Percentiles rank a stretch among this genome's conserved stretches.
Conservation (phyloP, 495 filamentous ascomycete species). For the Daldinia loculata region DNA sequence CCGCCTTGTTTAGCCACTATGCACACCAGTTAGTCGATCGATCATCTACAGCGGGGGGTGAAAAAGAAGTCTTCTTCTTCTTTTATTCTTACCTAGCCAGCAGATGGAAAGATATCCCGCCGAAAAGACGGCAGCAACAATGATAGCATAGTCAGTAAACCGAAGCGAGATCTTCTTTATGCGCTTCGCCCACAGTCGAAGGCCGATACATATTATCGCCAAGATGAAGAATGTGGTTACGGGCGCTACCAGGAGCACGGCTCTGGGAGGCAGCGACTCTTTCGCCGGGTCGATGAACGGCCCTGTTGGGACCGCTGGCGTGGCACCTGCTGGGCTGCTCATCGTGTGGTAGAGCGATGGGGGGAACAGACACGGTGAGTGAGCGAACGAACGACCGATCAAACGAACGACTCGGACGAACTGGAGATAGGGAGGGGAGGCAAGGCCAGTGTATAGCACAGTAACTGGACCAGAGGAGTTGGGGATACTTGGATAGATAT, state of each 20-base stretch:
- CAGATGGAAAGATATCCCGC: neutral
- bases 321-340: neutral
- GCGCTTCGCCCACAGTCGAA: slow-evolving; percentile 1
- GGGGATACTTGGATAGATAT: neutral
- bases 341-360: neutral
- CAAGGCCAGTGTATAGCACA: neutral
- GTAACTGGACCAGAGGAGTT: neutral
- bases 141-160: neutral
- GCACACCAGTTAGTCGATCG: neutral
- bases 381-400: neutral
- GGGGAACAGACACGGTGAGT: neutral
- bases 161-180: slow-evolving; percentile 8
- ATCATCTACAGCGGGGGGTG: neutral
- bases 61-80: neutral
- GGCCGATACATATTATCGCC: neutral
- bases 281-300: neutral
- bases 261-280: neutral
- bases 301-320: neutral
- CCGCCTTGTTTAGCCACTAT: neutral
- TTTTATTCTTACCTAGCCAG: neutral
- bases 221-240: neutral
- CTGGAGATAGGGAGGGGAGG: neutral
- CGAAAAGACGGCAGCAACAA: neutral
- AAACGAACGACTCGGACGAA: neutral
- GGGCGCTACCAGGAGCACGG: neutral